Conservation (phyloP, 2,329 filamentous ascomycete species). For the Gnomoniopsis sp. region DNA sequence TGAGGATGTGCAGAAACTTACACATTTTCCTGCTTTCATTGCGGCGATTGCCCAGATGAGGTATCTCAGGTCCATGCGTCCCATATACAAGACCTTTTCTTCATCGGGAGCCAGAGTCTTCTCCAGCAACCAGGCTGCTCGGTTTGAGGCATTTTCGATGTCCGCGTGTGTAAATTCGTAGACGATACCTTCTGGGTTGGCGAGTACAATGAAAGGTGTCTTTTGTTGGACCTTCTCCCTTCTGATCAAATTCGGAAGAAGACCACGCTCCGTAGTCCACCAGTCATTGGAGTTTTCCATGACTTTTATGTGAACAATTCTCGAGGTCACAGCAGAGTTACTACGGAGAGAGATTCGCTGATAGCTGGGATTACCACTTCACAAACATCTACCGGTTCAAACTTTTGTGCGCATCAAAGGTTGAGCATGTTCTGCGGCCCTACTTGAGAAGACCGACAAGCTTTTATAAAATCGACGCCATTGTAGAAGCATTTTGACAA, state of each 20-base stretch:
- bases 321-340: too few species aligned
- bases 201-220: conserved; percentile 2
- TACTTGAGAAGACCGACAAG: too few species aligned
- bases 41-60: conserved; percentile 15
- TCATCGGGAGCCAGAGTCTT: conserved; percentile 12
- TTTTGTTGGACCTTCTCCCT: background rate
- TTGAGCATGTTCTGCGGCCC: too few species aligned
- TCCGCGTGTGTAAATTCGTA: conserved; percentile 19
- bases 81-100: conserved; percentile 17
- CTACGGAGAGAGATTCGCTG: too few species aligned
- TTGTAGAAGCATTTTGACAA: background rate
- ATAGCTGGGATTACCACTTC: too few species aligned
- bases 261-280: conserved; percentile 10
- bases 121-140: conserved; percentile 21
- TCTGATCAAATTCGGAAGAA: conserved; percentile 11
- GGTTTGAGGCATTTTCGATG: conserved; percentile 21
- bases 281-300: background rate
- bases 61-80: conserved; percentile 15
- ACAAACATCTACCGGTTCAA: too few species aligned
- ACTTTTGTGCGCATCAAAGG: too few species aligned
- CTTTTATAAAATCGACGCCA: background rate
- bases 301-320: too few species aligned
- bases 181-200: conserved; percentile 7
- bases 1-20: background rate
- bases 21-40: conserved; percentile 16